Evolutionary conservation across 78 protist genomes (phyloP), one percentile per base, ranked within the genome.

Genomic region (Emiliania huxleyi): DNA sequence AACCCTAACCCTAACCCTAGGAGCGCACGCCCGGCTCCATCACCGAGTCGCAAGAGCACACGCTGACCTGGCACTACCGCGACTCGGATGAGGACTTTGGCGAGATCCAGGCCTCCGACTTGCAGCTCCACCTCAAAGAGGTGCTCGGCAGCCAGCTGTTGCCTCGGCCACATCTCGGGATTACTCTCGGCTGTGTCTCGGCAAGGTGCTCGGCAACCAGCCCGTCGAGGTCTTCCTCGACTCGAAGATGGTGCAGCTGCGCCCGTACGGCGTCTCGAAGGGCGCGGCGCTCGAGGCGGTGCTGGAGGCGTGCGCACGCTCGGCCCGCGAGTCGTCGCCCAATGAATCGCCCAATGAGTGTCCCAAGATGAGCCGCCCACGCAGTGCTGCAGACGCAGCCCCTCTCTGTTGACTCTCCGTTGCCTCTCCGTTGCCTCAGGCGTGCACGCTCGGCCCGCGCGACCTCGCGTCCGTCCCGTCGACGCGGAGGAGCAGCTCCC

Each of bases 221-320:
- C 75, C 75, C 33, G 75, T 62, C 75, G 75, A 62, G 23, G 75
- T 62, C 11, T 62, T 19, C 75, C 11, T 62, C 75, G 75, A 62
- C 33, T 19, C 37, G n/a, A 62, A 62, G 33, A 29, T 29, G 83
- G 83, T 37, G 83, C 44, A 73, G 83, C 40, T 73, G 8, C 83
- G 83, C 83, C 83, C 83, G 15, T 73, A 35, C 42, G 83, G 83
- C 19, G 83, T 73, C 44, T 73, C 83, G 33, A 73, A 73, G 83
- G 83, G 83, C 42, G 83, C 83, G 19, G 42, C 83, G 6, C 83
- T 73, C 42, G 83, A 29, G 18, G 19, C 42, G 44, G 43, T 73
- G 33, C 2, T 73, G 33, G 83, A 35, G 11, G 75, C 75, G 23
- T 62, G 75, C 75, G 8, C 33, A 52, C 29, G 62, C 62, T 52